Conservation (phyloP, 768 basidiomycete genomes). For the Tylopilus felleus region DNA sequence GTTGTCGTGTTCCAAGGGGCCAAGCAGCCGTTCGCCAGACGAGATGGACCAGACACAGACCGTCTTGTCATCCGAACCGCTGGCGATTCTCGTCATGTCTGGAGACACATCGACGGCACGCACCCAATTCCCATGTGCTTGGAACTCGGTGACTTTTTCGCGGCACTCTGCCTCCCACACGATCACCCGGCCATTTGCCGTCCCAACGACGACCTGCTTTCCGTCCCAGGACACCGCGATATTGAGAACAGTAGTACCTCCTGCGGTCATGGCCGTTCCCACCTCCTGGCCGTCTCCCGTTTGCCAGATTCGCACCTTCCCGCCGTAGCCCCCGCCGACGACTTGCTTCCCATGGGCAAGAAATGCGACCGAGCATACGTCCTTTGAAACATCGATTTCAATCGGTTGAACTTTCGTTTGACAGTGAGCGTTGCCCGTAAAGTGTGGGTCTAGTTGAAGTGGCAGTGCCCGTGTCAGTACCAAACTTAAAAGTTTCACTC, state of each 20-base stretch:
- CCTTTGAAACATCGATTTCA: conserved; percentile 3
- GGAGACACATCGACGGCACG: conserved; percentile 18
- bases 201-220: conserved; percentile 8
- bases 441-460: not conserved
- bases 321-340: conserved; percentile 9
- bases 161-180: conserved; percentile 10
- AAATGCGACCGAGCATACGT: conserved; percentile 10
- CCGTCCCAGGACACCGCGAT: conserved; percentile 7
- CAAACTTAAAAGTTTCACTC: not conserved
- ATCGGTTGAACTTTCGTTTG: not conserved
- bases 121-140: conserved; percentile 9
- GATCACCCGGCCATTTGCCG: not conserved
- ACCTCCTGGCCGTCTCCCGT: conserved; percentile 1
- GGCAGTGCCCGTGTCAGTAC: not conserved
- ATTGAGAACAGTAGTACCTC: conserved; percentile 1
- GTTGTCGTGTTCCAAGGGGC: conserved; percentile 7
- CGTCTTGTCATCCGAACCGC: conserved; percentile 12
- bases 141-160: conserved; percentile 6
- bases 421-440: not conserved
- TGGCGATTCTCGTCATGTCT: conserved; percentile 6
- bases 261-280: conserved; percentile 6
- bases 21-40: conserved; percentile 6
- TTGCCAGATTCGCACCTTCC: conserved; percentile 6
- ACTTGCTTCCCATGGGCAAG: conserved; percentile 4
- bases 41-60: conserved; percentile 10